Conservation (phyloP, 2,329 filamentous ascomycete species). For the Stachybotrys echinatus region DNA sequence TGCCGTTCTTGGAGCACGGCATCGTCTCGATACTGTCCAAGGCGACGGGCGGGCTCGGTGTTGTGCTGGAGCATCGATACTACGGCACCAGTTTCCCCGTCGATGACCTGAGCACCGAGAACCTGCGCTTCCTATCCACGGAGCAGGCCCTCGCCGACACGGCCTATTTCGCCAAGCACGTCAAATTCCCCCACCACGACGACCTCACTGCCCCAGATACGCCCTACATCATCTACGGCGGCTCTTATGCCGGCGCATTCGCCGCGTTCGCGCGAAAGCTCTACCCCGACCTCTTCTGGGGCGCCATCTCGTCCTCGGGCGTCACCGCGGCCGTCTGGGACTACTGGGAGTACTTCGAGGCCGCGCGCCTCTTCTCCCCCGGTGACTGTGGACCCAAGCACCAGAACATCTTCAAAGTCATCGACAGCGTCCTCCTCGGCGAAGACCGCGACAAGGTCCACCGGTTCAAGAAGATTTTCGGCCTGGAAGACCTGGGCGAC, state of each 20-base stretch:
- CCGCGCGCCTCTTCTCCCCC: constrained; percentile 42
- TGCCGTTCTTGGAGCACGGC: constrained; percentile 72
- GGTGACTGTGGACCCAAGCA: constrained; percentile 51
- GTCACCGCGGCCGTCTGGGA: constrained; percentile 74
- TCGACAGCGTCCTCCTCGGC: constrained; percentile 46
- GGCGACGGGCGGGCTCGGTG: constrained; percentile 68
- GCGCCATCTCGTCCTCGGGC: constrained; percentile 72
- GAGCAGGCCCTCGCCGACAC: constrained; percentile 79
- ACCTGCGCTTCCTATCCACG: constrained; percentile 74
- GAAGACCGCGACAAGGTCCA: constrained; percentile 34
- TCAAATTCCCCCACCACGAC: constrained; percentile 56
- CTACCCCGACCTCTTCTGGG: constrained; percentile 77
- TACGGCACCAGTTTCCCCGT: constrained; percentile 72
- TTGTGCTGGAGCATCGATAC: constrained; percentile 83
- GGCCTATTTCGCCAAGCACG: constrained; percentile 72
- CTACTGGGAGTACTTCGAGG: constrained; percentile 61
- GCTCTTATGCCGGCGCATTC: constrained; percentile 77
- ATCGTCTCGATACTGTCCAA: constrained; percentile 66
- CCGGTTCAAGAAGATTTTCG: constrained; percentile 42
- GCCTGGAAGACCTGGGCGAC: constrained; percentile 36
- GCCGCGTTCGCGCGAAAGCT: constrained; percentile 69
- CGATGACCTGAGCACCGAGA: constrained; percentile 57
- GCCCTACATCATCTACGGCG: constrained; percentile 76
- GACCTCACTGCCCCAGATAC: constrained; percentile 61
- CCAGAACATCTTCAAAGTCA: neutral